Evolutionary conservation across 768 basidiomycete genomes (phyloP), one percentile per base, ranked within the genome.

Genomic region (Amanita molliuscula): DNA sequence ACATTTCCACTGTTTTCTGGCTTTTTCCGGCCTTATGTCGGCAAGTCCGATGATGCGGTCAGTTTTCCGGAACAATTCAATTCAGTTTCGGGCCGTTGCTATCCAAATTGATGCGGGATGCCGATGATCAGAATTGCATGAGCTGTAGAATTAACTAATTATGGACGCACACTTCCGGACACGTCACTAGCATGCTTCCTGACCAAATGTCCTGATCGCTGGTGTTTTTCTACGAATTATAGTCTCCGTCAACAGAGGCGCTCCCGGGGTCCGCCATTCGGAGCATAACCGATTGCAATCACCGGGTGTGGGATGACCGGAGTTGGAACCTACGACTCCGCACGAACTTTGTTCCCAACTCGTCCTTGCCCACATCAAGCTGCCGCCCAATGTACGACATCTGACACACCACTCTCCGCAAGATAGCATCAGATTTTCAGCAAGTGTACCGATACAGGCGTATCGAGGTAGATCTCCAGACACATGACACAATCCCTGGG

Each of bases 381-480:
- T 25, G 9, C 34, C 33, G 6, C 13, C 13, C 33, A 36, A 6
- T 20, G 46, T 37, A 47, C 23, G 46, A 47, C 46, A 23, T 35
- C 46, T 47, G 46, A 47, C 36, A 38, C 33, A 35, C 6, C 9
- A 10, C 10, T 37, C 25, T 25, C 35, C 21, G 9, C 25, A 28
- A n/a, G 11, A 28, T 47, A 16, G 13, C 20, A 3, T 38, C 21
- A 20, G 16, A 3, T 25, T 35, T 25, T 20, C 33, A 46, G 33
- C 29, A 46, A 13, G 20, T 16, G 15, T 33, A 21, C 35, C 35
- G 35, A 47, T 35, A 26, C 42, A 16, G 25, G 34, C 4, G 10
- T 37, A 35, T 47, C 35, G 20, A 13, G 13, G 23, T 16, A 28
- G 46, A 47, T 47, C 35, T 26, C n/a, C 46, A 47, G 46, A 46